Conservation (phyloP, 2,329 filamentous ascomycete genomes). For the Scortechinia acanthostroma region DNA sequence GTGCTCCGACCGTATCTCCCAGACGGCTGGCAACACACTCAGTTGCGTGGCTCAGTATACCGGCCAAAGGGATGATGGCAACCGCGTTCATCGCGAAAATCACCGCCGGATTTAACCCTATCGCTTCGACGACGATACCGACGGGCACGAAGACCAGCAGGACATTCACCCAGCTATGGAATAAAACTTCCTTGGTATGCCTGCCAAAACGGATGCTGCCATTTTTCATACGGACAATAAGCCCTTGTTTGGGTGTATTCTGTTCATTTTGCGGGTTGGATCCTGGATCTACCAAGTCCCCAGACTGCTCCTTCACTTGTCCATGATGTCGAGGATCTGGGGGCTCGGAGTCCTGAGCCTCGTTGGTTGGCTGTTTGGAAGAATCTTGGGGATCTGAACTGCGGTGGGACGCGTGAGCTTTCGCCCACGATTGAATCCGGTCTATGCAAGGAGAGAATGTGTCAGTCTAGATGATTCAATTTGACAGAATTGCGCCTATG, state of each 20-base stretch:
- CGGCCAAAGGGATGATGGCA: constrained; percentile 70
- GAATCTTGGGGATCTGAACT: background rate
- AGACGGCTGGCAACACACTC: constrained; percentile 68
- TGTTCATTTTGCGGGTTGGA: background rate
- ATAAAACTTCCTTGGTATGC: constrained; percentile 46
- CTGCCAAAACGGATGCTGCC: background rate
- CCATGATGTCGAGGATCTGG: background rate
- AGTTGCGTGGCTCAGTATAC: constrained; percentile 65
- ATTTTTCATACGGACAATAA: background rate
- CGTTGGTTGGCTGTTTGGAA: background rate
- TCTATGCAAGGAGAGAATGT: constrained; percentile 1
- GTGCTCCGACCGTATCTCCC: constrained; percentile 66
- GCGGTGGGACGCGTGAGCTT: constrained; percentile 1
- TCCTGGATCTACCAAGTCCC: no score
- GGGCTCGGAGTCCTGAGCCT: background rate
- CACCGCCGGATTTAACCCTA: constrained; percentile 45
- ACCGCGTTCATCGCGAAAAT: constrained; percentile 71
- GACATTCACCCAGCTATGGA: constrained; percentile 73
- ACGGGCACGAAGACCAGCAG: constrained; percentile 73
- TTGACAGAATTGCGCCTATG: no score
- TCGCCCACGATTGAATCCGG: constrained; percentile 3
- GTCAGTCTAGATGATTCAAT: no score
- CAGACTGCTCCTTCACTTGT: no score
- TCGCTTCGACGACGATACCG: constrained; percentile 58
- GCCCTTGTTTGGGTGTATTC: background rate